Percentiles rank a stretch among this genome's conserved stretches.
Evolutionary conservation across 441 rosid species (phyloP).

Genomic region (Populus hybrid): DNA sequence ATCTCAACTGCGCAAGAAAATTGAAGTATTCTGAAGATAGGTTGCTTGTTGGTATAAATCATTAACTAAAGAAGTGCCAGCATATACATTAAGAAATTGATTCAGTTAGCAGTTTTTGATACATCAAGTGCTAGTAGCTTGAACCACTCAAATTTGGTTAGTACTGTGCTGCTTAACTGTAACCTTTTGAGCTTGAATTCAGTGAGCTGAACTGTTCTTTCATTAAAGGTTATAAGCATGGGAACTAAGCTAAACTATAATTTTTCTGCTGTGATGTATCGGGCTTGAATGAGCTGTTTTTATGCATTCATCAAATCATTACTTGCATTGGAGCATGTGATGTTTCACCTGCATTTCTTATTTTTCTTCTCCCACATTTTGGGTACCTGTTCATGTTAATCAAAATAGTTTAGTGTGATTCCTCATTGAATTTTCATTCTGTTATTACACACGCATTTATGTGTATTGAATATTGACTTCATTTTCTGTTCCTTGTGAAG

Average conservation of each 20-base stretch:
- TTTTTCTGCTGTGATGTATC: no score
- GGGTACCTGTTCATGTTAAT: neutral
- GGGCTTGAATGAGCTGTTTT: neutral
- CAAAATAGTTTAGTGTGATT: neutral
- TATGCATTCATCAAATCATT: neutral
- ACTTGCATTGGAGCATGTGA: no score
- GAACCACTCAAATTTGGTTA: neutral
- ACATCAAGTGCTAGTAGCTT: neutral
- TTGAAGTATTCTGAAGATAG: neutral
- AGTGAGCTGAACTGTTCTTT: neutral
- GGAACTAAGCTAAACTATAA: neutral
- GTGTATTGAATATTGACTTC: neutral
- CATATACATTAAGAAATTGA: neutral
- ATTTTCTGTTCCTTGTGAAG: slow-evolving; percentile 16
- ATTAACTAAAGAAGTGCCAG: neutral
- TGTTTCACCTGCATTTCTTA: neutral
- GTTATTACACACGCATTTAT: neutral
- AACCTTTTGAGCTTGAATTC: neutral
- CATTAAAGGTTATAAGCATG: no score
- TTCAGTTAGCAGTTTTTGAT: neutral
- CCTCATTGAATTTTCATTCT: neutral
- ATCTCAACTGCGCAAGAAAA: neutral
- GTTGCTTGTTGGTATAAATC: neutral
- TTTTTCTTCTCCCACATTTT: neutral
- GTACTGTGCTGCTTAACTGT: neutral